These are phyloP conservation scores for Lumnitzera racemosa DNA, from an alignment of 345 rosid species.

Conservation along the genomic window DNA sequence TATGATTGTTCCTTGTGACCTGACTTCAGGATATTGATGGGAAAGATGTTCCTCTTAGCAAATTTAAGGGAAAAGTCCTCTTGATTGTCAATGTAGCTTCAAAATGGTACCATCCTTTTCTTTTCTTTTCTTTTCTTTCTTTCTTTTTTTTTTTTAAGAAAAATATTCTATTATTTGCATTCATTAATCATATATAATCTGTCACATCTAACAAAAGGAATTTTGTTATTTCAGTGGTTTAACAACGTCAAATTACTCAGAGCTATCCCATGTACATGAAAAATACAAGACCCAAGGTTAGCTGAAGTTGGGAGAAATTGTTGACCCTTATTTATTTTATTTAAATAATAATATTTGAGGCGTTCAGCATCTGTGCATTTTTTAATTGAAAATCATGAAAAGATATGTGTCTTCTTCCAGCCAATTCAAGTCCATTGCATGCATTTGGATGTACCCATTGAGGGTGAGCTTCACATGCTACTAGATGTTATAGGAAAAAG, in stretches of 20 bases:
- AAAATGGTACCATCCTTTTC: slow-evolving; percentile 42
- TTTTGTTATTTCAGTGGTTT: slow-evolving; percentile 56
- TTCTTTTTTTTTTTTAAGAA: background rate
- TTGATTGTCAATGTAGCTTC: slow-evolving; percentile 96
- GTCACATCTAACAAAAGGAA: slow-evolving; percentile 8
- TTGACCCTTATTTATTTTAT: background rate
- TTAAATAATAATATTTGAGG: background rate
- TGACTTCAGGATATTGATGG: slow-evolving; percentile 72
- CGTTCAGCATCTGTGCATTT: background rate
- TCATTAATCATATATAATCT: too few relatives aligned
- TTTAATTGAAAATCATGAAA: background rate
- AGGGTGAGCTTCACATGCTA: too few relatives aligned
- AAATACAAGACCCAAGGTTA: slow-evolving; percentile 89
- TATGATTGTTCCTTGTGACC: background rate
- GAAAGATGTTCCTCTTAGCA: slow-evolving; percentile 66
- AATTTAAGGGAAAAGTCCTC: slow-evolving; percentile 76
- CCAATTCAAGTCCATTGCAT: too few relatives aligned
- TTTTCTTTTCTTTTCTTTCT: background rate
- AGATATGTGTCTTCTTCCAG: too few relatives aligned
- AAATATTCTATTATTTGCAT: too few relatives aligned
- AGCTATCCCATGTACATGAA: slow-evolving; percentile 71
- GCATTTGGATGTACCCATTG: too few relatives aligned
- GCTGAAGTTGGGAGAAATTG: background rate
- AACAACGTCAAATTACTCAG: slow-evolving; percentile 81
- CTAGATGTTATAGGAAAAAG: too few relatives aligned